Conservation (phyloP, 805 yeast species). For the Candida wancherniae region DNA sequence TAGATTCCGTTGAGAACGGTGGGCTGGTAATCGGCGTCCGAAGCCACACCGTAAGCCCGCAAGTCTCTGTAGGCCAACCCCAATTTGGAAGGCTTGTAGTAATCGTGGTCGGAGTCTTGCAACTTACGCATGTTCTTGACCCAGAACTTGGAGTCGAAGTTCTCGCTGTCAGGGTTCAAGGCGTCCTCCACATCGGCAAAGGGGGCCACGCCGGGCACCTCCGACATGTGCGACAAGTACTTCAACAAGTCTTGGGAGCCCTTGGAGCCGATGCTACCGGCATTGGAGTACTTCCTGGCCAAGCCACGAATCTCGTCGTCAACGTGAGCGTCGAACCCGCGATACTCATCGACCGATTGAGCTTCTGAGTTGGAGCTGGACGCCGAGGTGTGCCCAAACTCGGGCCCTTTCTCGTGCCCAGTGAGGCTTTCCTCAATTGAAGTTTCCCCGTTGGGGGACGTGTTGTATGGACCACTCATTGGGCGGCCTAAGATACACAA, state of each 20-base stretch:
- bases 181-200: constrained; percentile 5
- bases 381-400: too few species aligned
- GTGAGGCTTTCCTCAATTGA: too few species aligned
- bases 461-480: too few species aligned
- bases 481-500: too few species aligned
- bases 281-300: constrained; percentile 32
- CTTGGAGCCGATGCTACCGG: constrained; percentile 4
- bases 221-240: constrained; percentile 39
- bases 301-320: constrained; percentile 32
- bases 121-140: constrained; percentile 56
- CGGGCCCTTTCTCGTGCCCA: too few species aligned
- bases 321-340: constrained; percentile 34
- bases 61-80: constrained; percentile 56
- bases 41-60: constrained; percentile 58
- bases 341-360: constrained; percentile 16
- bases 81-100: constrained; percentile 54
- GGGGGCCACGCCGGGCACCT: constrained; percentile 12
- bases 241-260: constrained; percentile 21
- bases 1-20: constrained; percentile 42
- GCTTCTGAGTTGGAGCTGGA: too few species aligned
- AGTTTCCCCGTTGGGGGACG: too few species aligned
- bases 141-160: constrained; percentile 59
- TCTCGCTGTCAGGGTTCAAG: constrained; percentile 53
- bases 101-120: constrained; percentile 49
- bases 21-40: constrained; percentile 62